phyloP scores from a whole-genome alignment of 805 yeast species.

The Lachancea sp. region DNA sequence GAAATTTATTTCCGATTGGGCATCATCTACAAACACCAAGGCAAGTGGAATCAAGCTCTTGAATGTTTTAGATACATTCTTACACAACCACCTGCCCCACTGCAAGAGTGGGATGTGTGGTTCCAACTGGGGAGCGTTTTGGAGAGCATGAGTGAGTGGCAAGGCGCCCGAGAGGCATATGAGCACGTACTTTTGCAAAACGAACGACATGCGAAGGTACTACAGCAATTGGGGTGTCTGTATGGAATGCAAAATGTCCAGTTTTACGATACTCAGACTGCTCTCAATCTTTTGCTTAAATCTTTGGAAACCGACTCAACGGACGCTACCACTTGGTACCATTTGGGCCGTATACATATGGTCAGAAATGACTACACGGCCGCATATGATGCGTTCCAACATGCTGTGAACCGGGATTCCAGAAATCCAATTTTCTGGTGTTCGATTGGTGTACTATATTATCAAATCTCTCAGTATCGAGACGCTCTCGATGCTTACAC shows the following conservation, averaged over 20 bases:
- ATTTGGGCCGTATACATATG: constrained; percentile 95
- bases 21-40: constrained; percentile 92
- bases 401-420: constrained; percentile 94
- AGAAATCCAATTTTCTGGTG: constrained; percentile 99
- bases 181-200: constrained; percentile 84
- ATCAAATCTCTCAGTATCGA: constrained; percentile 91
- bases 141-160: constrained; percentile 88
- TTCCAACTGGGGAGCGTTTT: constrained; percentile 95
- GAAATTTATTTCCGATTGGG: constrained; percentile 96
- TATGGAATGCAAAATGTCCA: constrained; percentile 58
- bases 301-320: constrained; percentile 82
- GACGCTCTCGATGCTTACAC: constrained; percentile 98
- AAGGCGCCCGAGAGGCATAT: constrained; percentile 90
- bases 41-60: constrained; percentile 75
- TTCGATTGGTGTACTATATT: constrained; percentile 89
- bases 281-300: constrained; percentile 74
- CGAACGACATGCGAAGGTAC: constrained; percentile 91
- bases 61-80: constrained; percentile 93
- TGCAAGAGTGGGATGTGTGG: constrained; percentile 97
- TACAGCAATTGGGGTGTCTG: constrained; percentile 93
- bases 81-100: constrained; percentile 87
- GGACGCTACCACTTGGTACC: constrained; percentile 97
- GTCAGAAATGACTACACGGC: constrained; percentile 89
- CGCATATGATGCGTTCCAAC: constrained; percentile 97
- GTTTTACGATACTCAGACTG: constrained; percentile 77